Conservation (phyloP, 805 yeast species). For the Pichia cephalocereana region DNA sequence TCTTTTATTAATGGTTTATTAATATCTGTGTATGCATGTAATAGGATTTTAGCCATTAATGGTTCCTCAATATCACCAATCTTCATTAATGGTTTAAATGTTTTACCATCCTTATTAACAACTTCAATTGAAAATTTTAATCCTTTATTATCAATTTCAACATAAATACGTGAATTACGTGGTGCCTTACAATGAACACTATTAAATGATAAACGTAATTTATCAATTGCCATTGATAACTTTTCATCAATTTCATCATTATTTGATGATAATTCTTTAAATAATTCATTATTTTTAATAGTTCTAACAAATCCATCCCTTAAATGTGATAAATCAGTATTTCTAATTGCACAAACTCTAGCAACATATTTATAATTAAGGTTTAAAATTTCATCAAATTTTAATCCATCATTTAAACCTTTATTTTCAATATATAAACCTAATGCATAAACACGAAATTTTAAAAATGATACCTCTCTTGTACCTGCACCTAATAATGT, state of each 20-base stretch:
- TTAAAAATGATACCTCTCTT: slow-evolving; percentile 73
- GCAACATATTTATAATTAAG: slow-evolving; percentile 56
- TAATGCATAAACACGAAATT: slow-evolving; percentile 77
- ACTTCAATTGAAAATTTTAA: background rate
- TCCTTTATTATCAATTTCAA: slow-evolving; percentile 38
- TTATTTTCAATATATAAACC: slow-evolving; percentile 69
- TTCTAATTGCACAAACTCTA: slow-evolving; percentile 77
- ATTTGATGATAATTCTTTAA: slow-evolving; percentile 36
- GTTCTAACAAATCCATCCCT: slow-evolving; percentile 85
- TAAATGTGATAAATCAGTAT: slow-evolving; percentile 84
- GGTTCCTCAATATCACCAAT: slow-evolving; percentile 61
- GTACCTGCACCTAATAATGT: slow-evolving; percentile 68
- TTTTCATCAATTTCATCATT: slow-evolving; percentile 25
- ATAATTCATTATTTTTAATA: slow-evolving; percentile 55
- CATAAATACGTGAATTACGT: slow-evolving; percentile 56
- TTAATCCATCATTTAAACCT: slow-evolving; percentile 35
- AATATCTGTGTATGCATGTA: slow-evolving; percentile 70
- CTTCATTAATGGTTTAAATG: slow-evolving; percentile 1
- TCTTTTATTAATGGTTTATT: slow-evolving; percentile 48
- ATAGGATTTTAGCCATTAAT: slow-evolving; percentile 53
- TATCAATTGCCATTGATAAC: slow-evolving; percentile 44
- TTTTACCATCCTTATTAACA: slow-evolving; percentile 7
- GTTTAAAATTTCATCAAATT: slow-evolving; percentile 39
- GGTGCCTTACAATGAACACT: slow-evolving; percentile 59
- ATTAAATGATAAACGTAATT: slow-evolving; percentile 52